Conservation (phyloP, 345 rosid genomes). For the Cardamine resedifolia region DNA sequence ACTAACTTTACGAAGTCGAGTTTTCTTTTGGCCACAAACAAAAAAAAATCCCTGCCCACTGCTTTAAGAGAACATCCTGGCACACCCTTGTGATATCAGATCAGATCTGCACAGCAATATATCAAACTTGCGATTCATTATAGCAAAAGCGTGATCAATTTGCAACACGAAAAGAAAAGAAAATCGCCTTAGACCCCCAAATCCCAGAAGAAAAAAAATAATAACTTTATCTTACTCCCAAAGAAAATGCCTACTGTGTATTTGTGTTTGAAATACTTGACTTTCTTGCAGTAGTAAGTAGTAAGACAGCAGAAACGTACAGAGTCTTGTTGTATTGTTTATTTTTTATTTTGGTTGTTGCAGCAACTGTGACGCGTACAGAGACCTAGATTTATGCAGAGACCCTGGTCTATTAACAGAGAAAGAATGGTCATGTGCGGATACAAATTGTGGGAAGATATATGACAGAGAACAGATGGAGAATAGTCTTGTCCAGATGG, state of each 20-base stretch:
- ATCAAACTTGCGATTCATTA: neutral
- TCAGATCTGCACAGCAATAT: neutral
- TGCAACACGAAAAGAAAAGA: conserved; percentile 16
- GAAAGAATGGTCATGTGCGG: conserved; percentile 71
- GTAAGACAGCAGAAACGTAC: neutral
- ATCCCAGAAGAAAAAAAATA: neutral
- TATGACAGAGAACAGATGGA: conserved; percentile 76
- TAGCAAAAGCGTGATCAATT: conserved; percentile 3
- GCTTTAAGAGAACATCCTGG: neutral
- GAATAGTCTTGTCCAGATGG: conserved; percentile 81
- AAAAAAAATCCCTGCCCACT: neutral
- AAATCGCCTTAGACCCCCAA: neutral
- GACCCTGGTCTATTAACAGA: conserved; percentile 62
- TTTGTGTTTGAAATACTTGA: conserved; percentile 11
- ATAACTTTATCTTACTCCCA: neutral
- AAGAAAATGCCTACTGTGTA: conserved; percentile 2
- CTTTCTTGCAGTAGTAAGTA: neutral
- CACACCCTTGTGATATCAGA: conserved; percentile 6
- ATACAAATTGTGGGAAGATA: conserved; percentile 85
- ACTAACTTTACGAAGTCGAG: neutral
- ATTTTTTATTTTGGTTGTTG: conserved; percentile 13
- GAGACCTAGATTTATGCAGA: conserved; percentile 85
- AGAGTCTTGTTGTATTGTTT: conserved; percentile 18
- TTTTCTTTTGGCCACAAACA: neutral
- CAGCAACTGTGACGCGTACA: conserved; percentile 93